Base-by-base conservation (phyloP, 768 basidiomycete genomes). In the Trametes punicea region DNA sequence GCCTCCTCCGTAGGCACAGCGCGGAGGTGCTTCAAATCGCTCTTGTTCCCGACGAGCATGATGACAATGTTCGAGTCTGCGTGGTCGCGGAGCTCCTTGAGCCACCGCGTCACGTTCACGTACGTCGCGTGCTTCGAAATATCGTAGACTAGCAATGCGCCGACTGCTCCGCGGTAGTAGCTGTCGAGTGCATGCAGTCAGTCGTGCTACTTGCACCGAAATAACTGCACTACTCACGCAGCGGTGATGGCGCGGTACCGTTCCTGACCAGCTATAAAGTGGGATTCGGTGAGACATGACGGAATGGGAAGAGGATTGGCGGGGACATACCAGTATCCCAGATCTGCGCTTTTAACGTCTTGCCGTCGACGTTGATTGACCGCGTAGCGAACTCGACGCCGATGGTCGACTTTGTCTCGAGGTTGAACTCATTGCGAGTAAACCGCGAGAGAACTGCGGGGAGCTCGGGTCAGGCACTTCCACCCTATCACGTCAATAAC, bases 381-480 rank as follows among this genome's bases (percentile, higher is more conserved):
- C 97, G 84, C 38, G 96, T 98, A 3, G 96, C 97, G 66, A 99
- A 99, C 74, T 98, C 96, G 64, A 99, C 96, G 51, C 97, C 96
- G 71, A 99, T 98, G 21, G 97, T 99, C 59, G 96, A 98, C 78
- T 98, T 98, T 40, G 94, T 93, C 70, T 98, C 97, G 64, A 96
- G 81, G 78, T 95, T 97, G 85, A 99, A 99, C 75, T 98, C 95
- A 70, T 98, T 98, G 65, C 95, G 87, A 64, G 97, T 99, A 84
- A 99, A 99, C 69, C 97, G 93, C 75, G 94, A 96, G 71, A 99
- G 94, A 74, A 99, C 97, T 99, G 70, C 30, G 36, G 44, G 33
- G 18, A 6, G 48, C 21, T 18, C 38, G 38, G 27, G 42, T 59
- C 41, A 54, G 52, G 38, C 8, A 11, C n/a, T 30, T 46, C 46